Evolutionary conservation across 164 flowering plant genomes (phyloP), one percentile per base, ranked within the genome.

Genomic region (Akebia trifoliata): DNA sequence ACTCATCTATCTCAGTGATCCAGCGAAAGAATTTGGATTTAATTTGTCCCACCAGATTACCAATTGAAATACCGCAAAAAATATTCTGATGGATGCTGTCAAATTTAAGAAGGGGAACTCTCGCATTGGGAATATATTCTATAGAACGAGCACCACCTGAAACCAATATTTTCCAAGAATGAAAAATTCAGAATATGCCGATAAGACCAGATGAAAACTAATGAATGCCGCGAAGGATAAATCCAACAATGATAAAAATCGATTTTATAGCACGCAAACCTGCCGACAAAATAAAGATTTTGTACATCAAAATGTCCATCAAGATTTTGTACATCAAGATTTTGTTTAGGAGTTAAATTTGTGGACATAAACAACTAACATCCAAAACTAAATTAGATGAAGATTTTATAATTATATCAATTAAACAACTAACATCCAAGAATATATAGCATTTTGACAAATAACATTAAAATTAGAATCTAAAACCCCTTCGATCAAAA

Each of bases 51-150:
- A 62, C 56, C 74, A 79, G 68, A 71, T 93, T 93, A 61, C 75
- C 70, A 46, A 93, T 70, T 51, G 99, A 93, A 46, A 93, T 64
- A 57, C 90, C 99, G 70, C 99, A 93, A 24, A 92, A 84, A 55
- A 90, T 84, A 60, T 64, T 59, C 49, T 37, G 65, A 44, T 36
- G 34, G 42, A 46, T 67, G 66, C 76, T 70, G 74, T 77, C 81
- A 59, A 82, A 74, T 60, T 75, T 86, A 50, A 93, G 57, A 55
- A 93, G 80, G 35, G 99, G 99, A 59, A 93, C 92, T 65, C 87
- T 81, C 18, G 97, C 99, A 72, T 71, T 25, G 59, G 76, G 54
- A 55, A 93, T 71, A 40, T 74, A 72, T 50, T 78, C 72, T 58
- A 78, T 46, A 44, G 43, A 72, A 51, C 35, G 68, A 50, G 60